Conservation (phyloP, 2,329 filamentous ascomycete species). For the Colletotrichum graminicola region DNA sequence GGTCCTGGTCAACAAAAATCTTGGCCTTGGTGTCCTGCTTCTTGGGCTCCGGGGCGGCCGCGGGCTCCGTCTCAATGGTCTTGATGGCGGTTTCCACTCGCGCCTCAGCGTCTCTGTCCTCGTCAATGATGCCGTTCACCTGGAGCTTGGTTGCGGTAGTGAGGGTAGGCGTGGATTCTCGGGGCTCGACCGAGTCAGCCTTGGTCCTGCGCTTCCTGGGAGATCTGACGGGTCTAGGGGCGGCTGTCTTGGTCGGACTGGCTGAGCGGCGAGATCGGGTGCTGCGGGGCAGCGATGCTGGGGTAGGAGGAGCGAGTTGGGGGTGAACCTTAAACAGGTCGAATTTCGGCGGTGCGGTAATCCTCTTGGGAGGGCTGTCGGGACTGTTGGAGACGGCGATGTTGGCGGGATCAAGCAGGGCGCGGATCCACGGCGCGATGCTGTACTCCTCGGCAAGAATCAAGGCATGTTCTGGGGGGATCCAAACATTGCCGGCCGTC, state of each 20-base stretch:
- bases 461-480: slow-evolving; percentile 85
- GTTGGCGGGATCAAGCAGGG: slow-evolving; percentile 89
- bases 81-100: slow-evolving; percentile 56
- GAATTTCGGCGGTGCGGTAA: slow-evolving; percentile 85
- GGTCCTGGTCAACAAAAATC: slow-evolving; percentile 76
- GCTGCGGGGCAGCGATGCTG: slow-evolving; percentile 58
- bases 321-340: slow-evolving; percentile 64
- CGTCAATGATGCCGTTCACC: slow-evolving; percentile 47
- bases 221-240: slow-evolving; percentile 49
- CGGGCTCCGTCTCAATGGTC: slow-evolving; percentile 63
- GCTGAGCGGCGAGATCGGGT: slow-evolving; percentile 67
- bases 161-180: slow-evolving; percentile 23
- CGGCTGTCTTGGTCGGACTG: slow-evolving; percentile 66
- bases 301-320: slow-evolving; percentile 63
- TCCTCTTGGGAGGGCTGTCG: slow-evolving; percentile 79
- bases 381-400: slow-evolving; percentile 71
- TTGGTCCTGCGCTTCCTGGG: slow-evolving; percentile 67
- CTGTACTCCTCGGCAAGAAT: slow-evolving; percentile 87
- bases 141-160: slow-evolving; percentile 45
- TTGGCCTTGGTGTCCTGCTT: slow-evolving; percentile 73
- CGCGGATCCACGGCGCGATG: slow-evolving; percentile 88
- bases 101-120: slow-evolving; percentile 48
- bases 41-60: slow-evolving; percentile 62
- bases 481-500: slow-evolving; percentile 97
- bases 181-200: slow-evolving; percentile 54